A percentile compares a stretch with the other conserved stretches of the same genome.
These are phyloP conservation scores for Penicillium brevicompactum DNA, from an alignment of 2,329 filamentous ascomycete genomes.

Conservation along the genomic window DNA sequence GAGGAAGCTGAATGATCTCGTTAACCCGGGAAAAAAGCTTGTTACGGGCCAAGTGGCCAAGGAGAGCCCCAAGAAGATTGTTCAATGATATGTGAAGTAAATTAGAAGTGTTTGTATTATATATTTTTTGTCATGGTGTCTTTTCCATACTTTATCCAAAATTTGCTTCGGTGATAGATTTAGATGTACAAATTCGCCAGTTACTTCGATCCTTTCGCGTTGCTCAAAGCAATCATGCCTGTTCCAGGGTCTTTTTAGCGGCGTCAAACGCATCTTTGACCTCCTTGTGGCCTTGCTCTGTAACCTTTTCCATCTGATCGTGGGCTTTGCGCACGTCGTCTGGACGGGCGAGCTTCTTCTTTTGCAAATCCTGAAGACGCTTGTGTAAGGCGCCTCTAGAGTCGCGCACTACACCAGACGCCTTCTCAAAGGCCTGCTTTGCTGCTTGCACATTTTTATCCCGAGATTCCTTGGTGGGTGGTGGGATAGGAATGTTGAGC, in stretches of 20 bases:
- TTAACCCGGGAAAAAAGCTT: too few relatives aligned
- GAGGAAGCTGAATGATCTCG: too few relatives aligned
- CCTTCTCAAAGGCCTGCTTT: conserved; percentile 47
- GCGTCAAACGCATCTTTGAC: conserved; percentile 49
- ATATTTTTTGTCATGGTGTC: conserved; percentile 11
- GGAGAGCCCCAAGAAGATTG: conserved; percentile 25
- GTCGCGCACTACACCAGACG: conserved; percentile 42
- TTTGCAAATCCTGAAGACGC: conserved; percentile 46
- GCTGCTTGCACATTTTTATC: conserved; percentile 43
- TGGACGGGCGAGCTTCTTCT: conserved; percentile 45
- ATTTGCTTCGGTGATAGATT: conserved; percentile 6
- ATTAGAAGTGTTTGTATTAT: conserved; percentile 22
- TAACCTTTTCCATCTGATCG: conserved; percentile 51
- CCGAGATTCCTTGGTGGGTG: conserved; percentile 50
- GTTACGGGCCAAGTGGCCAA: too few relatives aligned
- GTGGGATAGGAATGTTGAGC: conserved; percentile 49
- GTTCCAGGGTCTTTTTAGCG: conserved; percentile 42
- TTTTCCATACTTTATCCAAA: not conserved
- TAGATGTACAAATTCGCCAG: conserved; percentile 16
- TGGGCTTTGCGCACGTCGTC: conserved; percentile 51
- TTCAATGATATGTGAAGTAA: conserved; percentile 12
- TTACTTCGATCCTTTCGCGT: not conserved
- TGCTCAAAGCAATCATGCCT: conserved; percentile 22
- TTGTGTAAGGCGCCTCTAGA: conserved; percentile 49
- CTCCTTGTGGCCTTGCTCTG: conserved; percentile 50